A percentile compares a stretch with the other conserved stretches of the same genome.
These are phyloP conservation scores for Ceratocystis eucalypticola DNA, from an alignment of 2,329 filamentous ascomycete genomes.

Conservation along the genomic window DNA sequence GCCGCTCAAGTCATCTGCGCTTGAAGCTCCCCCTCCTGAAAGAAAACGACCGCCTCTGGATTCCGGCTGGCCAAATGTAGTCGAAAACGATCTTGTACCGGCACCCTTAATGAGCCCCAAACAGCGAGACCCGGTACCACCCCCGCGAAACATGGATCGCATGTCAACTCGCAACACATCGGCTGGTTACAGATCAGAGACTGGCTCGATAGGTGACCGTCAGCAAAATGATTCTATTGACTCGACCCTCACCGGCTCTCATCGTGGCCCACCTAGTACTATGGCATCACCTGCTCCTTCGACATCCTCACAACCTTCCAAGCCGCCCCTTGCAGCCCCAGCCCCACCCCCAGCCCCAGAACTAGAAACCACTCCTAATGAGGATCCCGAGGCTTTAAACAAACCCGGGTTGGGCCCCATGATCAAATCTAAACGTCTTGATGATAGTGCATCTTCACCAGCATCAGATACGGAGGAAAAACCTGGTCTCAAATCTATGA, in stretches of 20 bases:
- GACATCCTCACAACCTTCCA: slow-evolving; percentile 17
- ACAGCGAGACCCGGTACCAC: slow-evolving; percentile 34
- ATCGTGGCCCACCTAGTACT: slow-evolving; percentile 17
- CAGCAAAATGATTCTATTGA: slow-evolving; percentile 18
- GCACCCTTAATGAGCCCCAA: slow-evolving; percentile 43
- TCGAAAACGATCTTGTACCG: slow-evolving; percentile 42
- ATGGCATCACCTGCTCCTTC: slow-evolving; percentile 19
- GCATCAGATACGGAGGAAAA: slow-evolving; percentile 32
- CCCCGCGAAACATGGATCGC: slow-evolving; percentile 40
- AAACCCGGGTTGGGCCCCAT: slow-evolving; percentile 73
- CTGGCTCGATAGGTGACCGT: slow-evolving; percentile 20
- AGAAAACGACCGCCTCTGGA: slow-evolving; percentile 55
- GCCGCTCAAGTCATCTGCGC: slow-evolving; percentile 20
- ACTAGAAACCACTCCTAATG: slow-evolving; percentile 20
- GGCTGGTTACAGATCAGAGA: slow-evolving; percentile 17
- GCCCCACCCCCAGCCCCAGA: slow-evolving; percentile 23
- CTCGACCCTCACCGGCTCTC: slow-evolving; percentile 16
- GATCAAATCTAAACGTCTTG: slow-evolving; percentile 57
- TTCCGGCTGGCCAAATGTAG: slow-evolving; percentile 37
- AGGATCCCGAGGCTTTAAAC: slow-evolving; percentile 24
- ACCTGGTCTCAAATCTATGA: slow-evolving; percentile 83
- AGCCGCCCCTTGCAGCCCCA: slow-evolving; percentile 15
- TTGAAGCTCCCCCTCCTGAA: slow-evolving; percentile 43
- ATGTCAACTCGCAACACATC: slow-evolving; percentile 35
- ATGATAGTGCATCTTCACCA: slow-evolving; percentile 31